A percentile compares a stretch with the other conserved stretches of the same genome.
These are phyloP conservation scores for Wolfiporia cocos DNA, from an alignment of 1,284 basidiomycete species.

Conservation along the genomic window DNA sequence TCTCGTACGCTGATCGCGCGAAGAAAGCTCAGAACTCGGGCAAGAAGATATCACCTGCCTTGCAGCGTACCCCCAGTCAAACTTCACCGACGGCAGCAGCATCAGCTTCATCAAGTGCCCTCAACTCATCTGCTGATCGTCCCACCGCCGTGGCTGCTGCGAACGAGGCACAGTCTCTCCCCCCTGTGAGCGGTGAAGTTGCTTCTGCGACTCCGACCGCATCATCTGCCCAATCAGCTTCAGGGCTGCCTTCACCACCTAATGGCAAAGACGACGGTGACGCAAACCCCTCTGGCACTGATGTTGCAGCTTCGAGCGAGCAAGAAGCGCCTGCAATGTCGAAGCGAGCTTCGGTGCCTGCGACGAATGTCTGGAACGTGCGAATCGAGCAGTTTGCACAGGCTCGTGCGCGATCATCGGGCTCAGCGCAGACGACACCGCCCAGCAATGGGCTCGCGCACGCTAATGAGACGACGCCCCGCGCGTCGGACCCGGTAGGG, in stretches of 20 bases:
- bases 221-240: slow-evolving; percentile 4
- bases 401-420: slow-evolving; percentile 19
- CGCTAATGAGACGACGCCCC: too few relatives aligned
- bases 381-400: slow-evolving; percentile 43
- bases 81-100: slow-evolving; percentile 9
- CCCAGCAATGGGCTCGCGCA: too few relatives aligned
- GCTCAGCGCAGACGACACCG: slow-evolving; percentile 12
- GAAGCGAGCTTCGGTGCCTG: slow-evolving; percentile 16
- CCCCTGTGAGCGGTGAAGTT: slow-evolving; percentile 10
- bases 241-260: slow-evolving; percentile 9
- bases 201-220: slow-evolving; percentile 9
- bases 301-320: not conserved
- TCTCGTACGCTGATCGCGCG: slow-evolving; percentile 58
- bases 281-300: slow-evolving; percentile 13
- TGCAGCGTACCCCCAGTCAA: slow-evolving; percentile 12
- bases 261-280: slow-evolving; percentile 15
- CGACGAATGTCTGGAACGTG: slow-evolving; percentile 43
- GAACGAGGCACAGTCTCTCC: slow-evolving; percentile 13
- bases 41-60: slow-evolving; percentile 6
- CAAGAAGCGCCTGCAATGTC: slow-evolving; percentile 1
- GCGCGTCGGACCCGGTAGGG: too few relatives aligned
- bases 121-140: too few relatives aligned
- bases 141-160: too few relatives aligned
- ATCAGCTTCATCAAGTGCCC: slow-evolving; percentile 10
- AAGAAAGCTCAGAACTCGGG: slow-evolving; percentile 32